Conservation (phyloP, 345 rosid genomes). For the Linum tenue region DNA sequence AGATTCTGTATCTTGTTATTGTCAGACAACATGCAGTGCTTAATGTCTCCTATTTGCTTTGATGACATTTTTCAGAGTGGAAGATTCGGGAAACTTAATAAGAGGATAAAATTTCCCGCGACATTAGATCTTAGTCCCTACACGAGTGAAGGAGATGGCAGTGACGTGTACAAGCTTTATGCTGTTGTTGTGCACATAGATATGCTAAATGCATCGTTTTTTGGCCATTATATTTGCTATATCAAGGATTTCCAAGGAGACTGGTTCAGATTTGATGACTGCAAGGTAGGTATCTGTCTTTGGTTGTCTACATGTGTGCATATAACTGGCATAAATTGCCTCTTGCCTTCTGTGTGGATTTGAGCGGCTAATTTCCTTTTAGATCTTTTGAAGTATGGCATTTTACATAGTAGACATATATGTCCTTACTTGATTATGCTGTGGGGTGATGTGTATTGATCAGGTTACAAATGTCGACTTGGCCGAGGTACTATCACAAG, state of each 20-base stretch:
- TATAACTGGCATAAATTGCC: not conserved
- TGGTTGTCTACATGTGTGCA: not conserved
- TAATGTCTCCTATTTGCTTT: not conserved
- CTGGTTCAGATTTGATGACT: conserved; percentile 85
- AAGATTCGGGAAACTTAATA: conserved; percentile 93
- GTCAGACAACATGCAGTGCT: not conserved
- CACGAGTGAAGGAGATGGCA: conserved; percentile 70
- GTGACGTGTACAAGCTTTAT: conserved; percentile 71
- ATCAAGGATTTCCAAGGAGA: conserved; percentile 70
- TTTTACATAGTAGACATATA: no score
- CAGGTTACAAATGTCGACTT: conserved; percentile 62
- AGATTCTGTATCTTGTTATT: not conserved
- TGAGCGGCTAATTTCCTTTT: not conserved
- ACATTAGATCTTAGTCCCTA: conserved; percentile 73
- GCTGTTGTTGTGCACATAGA: conserved; percentile 96
- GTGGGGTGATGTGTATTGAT: conserved; percentile 1
- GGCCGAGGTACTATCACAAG: conserved; percentile 86
- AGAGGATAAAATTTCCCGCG: conserved; percentile 78
- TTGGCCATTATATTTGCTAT: conserved; percentile 93
- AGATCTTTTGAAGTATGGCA: no score
- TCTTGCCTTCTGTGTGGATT: not conserved
- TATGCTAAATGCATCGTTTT: conserved; percentile 93
- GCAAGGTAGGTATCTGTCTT: conserved; percentile 44
- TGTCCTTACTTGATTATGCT: no score
- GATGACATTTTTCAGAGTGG: conserved; percentile 63